Evolutionary conservation across 495 filamentous ascomycete species (phyloP), one percentile per base, ranked within the genome.

Genomic region (Neurospora sp.): DNA sequence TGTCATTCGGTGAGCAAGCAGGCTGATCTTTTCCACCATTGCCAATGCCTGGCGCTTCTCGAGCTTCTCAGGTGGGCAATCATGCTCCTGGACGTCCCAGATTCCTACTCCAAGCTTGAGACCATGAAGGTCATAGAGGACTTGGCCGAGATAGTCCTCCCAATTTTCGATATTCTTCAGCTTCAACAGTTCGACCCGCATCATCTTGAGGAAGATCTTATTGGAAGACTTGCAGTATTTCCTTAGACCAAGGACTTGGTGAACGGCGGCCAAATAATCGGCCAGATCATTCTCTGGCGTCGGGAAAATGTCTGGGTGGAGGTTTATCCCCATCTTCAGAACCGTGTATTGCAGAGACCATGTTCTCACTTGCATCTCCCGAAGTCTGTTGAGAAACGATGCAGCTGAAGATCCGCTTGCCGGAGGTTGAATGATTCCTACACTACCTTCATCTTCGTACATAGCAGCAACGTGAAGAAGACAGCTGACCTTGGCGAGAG

Each of bases 121-220:
- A 3, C 92, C 94, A 79, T 97, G 90, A 3, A 97, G 86, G 80
- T 98, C 94, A 78, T 90, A 94, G n/a, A 98, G 86, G 8, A 96
- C 88, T 78, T 98, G 94, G 36, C 91, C 90, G 15, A 95, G 86
- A 77, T 98, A 94, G 76, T 88, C 85, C 76, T 93, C 92, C 84
- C 89, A 92, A 72, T 89, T 90, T 43, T 92, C 89, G 48, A 89
- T 87, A 39, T 88, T 85, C 70, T 89, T 84, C 74, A 86, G 82
- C 42, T 88, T 86, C 37, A 94, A 81, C 15, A 95, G 84, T 77
- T 98, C 96, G 8, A 92, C 85, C 77, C 93, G 93, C 84, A 96
- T 89, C 78, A 98, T 87, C 74, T 91, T 93, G n/a, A 98, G 85
- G 83, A 98, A 95, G 31, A 91, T 88, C 82, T 94, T 91, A 77